Evolutionary conservation across 192 early-diverging fungal genomes (phyloP).

Genomic region (Cetraspora pellucida): DNA sequence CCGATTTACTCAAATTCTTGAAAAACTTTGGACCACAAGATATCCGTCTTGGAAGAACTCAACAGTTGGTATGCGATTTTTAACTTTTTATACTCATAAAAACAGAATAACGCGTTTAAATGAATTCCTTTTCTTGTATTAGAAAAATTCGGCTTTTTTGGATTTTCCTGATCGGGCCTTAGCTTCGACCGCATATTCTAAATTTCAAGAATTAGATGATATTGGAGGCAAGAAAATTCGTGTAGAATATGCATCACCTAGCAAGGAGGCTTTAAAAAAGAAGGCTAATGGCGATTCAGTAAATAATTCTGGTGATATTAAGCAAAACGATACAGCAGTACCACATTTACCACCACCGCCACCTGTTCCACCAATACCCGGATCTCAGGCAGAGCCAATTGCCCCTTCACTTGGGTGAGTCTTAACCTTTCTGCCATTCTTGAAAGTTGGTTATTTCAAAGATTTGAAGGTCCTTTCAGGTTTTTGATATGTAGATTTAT

Average conservation of each 20-base stretch:
- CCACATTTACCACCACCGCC: conserved; percentile 22
- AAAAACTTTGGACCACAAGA: conserved; percentile 24
- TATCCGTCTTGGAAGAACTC: conserved; percentile 13
- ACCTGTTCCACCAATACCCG: conserved; percentile 8
- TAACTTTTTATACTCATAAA: background rate
- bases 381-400: conserved; percentile 35
- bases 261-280: conserved; percentile 30
- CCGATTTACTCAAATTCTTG: conserved; percentile 17
- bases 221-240: conserved; percentile 36
- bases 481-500: background rate
- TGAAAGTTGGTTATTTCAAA: background rate
- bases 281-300: background rate
- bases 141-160: conserved; percentile 46
- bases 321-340: background rate
- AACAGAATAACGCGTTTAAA: background rate
- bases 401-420: conserved; percentile 37
- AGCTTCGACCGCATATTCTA: conserved; percentile 39
- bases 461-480: background rate
- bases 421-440: background rate
- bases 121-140: background rate
- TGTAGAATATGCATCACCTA: conserved; percentile 48
- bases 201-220: conserved; percentile 32
- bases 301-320: background rate
- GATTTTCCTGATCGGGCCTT: conserved; percentile 41
- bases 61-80: conserved; percentile 3